Percentiles rank a stretch among this genome's conserved stretches.
phyloP scores from a whole-genome alignment of 768 basidiomycete species.

The Leccinellum albellum region DNA sequence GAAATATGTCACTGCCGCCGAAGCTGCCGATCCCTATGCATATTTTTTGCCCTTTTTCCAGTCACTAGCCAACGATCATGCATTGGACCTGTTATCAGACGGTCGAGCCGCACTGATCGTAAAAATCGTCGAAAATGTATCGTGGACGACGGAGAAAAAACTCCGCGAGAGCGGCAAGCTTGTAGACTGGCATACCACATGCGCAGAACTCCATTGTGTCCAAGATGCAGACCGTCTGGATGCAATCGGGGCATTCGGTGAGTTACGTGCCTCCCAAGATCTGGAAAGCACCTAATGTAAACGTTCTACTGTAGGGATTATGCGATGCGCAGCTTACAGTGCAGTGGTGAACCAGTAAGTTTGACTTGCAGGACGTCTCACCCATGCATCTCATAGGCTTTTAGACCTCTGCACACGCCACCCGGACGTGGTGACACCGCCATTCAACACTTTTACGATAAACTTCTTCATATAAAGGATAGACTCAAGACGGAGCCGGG shows the following conservation, averaged over 20 bases:
- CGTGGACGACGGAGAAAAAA: constrained; percentile 81
- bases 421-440: constrained; percentile 53
- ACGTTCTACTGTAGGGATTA: constrained; percentile 39
- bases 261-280: not conserved
- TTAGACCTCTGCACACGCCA: constrained; percentile 44
- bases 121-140: constrained; percentile 71
- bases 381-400: constrained; percentile 1
- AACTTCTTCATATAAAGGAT: constrained; percentile 69
- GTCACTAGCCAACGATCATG: constrained; percentile 38
- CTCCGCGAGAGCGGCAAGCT: constrained; percentile 52
- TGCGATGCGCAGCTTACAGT: constrained; percentile 69
- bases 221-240: constrained; percentile 80
- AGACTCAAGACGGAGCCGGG: constrained; percentile 77
- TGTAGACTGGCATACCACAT: constrained; percentile 65
- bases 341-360: constrained; percentile 48
- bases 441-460: constrained; percentile 83
- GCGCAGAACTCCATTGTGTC: constrained; percentile 75
- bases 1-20: constrained; percentile 64
- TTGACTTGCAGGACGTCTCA: not conserved
- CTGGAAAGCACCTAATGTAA: not conserved
- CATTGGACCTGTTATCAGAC: constrained; percentile 55
- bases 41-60: constrained; percentile 69
- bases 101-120: constrained; percentile 55
- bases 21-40: constrained; percentile 57
- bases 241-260: constrained; percentile 80